These are phyloP conservation scores for Trametes sp. DNA, from an alignment of 1,284 basidiomycete genomes.

Conservation along the genomic window DNA sequence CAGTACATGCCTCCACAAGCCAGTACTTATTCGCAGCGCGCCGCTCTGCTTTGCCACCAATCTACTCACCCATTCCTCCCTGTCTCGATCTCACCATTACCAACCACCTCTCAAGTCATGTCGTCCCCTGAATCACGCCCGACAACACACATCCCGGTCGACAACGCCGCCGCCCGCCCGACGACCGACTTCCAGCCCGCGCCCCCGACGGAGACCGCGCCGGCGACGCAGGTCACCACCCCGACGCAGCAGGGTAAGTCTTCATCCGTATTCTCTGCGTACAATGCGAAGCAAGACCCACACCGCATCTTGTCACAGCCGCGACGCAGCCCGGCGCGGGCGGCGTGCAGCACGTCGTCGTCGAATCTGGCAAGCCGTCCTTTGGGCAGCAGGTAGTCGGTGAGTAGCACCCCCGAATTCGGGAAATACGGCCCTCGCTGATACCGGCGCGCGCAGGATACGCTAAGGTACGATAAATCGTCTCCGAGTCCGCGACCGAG, in stretches of 20 bases:
- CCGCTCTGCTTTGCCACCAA: not conserved
- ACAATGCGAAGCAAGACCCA: too few relatives aligned
- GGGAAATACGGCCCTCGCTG: too few relatives aligned
- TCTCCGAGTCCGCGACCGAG: not conserved
- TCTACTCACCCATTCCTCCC: not conserved
- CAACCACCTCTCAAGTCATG: slow-evolving; percentile 7
- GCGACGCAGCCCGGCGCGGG: slow-evolving; percentile 27
- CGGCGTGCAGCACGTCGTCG: slow-evolving; percentile 10
- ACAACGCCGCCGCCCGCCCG: not conserved
- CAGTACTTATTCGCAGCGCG: not conserved
- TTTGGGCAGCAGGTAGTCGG: slow-evolving; percentile 31
- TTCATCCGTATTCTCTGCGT: not conserved
- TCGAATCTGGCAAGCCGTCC: slow-evolving; percentile 19
- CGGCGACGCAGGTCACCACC: slow-evolving; percentile 17
- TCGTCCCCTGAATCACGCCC: slow-evolving; percentile 12
- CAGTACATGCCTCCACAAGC: too few relatives aligned
- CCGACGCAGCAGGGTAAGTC: slow-evolving; percentile 26
- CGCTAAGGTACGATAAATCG: slow-evolving; percentile 21
- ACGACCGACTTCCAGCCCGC: slow-evolving; percentile 20
- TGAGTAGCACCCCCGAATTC: not conserved
- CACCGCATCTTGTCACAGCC: slow-evolving; percentile 8
- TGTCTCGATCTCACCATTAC: too few relatives aligned
- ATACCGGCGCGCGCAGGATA: slow-evolving; percentile 7
- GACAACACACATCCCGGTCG: slow-evolving; percentile 4
- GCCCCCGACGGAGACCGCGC: slow-evolving; percentile 20